A percentile compares a stretch with the other conserved stretches of the same genome.
Evolutionary conservation across 768 basidiomycete species (phyloP).

Genomic region (Trametes maxima): DNA sequence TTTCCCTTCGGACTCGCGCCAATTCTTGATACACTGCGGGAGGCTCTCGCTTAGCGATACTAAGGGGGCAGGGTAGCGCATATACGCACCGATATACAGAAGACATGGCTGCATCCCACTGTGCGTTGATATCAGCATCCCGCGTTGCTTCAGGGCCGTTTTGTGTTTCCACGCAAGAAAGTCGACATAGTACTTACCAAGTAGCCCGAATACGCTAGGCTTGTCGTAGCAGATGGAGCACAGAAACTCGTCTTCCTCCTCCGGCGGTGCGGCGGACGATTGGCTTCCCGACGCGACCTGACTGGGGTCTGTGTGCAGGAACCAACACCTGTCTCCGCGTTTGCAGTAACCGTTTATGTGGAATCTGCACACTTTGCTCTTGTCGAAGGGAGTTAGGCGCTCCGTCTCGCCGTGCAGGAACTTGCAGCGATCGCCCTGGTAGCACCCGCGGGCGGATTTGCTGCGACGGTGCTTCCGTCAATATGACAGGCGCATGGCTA

Average conservation of each 20-base stretch:
- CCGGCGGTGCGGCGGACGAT: conserved; percentile 4
- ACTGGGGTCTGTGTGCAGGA: conserved; percentile 52
- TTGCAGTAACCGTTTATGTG: conserved; percentile 71
- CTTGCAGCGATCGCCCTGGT: conserved; percentile 68
- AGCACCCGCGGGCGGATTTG: conserved; percentile 65
- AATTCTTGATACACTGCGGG: conserved; percentile 72
- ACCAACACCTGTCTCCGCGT: conserved; percentile 75
- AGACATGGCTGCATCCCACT: conserved; percentile 79
- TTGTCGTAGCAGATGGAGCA: conserved; percentile 80
- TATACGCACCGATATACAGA: conserved; percentile 65
- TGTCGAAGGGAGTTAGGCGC: conserved; percentile 67
- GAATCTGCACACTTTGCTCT: conserved; percentile 68
- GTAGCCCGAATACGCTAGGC: conserved; percentile 66
- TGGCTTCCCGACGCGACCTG: background rate
- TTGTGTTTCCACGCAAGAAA: too few species aligned
- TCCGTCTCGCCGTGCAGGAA: conserved; percentile 64
- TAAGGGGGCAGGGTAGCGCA: background rate
- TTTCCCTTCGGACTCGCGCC: conserved; percentile 67
- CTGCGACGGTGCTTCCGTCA: background rate
- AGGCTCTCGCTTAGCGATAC: background rate
- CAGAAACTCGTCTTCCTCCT: conserved; percentile 48
- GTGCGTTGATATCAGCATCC: background rate
- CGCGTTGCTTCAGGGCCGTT: background rate
- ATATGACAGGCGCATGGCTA: too few species aligned
- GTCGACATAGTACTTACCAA: conserved; percentile 45